Conservation (phyloP, 345 rosid species). For the Pugionium cornutum region DNA sequence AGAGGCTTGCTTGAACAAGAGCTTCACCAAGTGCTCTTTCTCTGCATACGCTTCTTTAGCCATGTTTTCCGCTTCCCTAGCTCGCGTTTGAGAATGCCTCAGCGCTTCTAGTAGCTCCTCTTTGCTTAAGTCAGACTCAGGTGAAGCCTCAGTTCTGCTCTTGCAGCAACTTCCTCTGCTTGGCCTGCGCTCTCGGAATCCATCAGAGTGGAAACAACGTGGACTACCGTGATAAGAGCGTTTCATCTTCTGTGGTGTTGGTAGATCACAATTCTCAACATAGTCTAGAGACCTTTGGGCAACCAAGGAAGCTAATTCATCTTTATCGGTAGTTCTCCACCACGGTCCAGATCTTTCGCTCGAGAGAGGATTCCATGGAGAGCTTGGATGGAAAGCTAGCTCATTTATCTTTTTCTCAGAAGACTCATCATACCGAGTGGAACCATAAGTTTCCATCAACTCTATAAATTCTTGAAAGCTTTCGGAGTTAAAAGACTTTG, state of each 20-base stretch:
- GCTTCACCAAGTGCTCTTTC: constrained; percentile 75
- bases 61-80: constrained; percentile 92
- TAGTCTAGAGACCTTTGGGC: constrained; percentile 73
- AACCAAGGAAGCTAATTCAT: constrained; percentile 81
- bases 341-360: constrained; percentile 70
- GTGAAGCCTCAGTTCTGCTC: constrained; percentile 35
- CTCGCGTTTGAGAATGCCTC: constrained; percentile 90
- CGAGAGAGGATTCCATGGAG: constrained; percentile 59
- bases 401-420: constrained; percentile 45
- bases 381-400: constrained; percentile 46
- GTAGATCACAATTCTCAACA: constrained; percentile 86
- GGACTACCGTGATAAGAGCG: constrained; percentile 41
- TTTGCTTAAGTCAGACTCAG: constrained; percentile 60
- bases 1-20: constrained; percentile 88
- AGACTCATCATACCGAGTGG: constrained; percentile 40
- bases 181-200: constrained; percentile 34
- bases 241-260: constrained; percentile 69
- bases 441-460: constrained; percentile 44
- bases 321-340: constrained; percentile 82
- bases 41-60: constrained; percentile 79
- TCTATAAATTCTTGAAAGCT: constrained; percentile 48
- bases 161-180: constrained; percentile 36
- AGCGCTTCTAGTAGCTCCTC: constrained; percentile 84
- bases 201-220: constrained; percentile 40
- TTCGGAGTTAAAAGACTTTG: constrained; percentile 36